Conservation (phyloP, 805 yeast genomes). For the Brettanomyces custersianus region DNA sequence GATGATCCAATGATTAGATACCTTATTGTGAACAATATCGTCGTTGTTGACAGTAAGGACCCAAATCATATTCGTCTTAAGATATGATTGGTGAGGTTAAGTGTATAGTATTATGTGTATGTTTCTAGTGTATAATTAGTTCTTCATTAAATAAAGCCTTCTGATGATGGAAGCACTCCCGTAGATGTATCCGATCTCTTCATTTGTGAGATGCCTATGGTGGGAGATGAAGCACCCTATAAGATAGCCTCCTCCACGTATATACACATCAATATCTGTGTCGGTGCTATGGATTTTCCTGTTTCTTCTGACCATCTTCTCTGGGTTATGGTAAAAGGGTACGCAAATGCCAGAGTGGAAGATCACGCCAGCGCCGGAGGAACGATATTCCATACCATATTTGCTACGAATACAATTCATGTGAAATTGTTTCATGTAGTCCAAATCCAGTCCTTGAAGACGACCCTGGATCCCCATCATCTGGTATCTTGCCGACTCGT, state of each 20-base stretch:
- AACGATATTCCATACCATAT: slow-evolving; percentile 38
- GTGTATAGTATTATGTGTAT: slow-evolving; percentile 9
- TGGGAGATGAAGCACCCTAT: slow-evolving; percentile 35
- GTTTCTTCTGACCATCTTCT: slow-evolving; percentile 35
- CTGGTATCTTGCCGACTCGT: slow-evolving; percentile 34
- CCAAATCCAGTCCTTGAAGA: slow-evolving; percentile 13
- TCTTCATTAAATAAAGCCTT: slow-evolving; percentile 29
- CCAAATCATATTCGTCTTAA: slow-evolving; percentile 20
- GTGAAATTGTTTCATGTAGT: slow-evolving; percentile 24
- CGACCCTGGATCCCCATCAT: slow-evolving; percentile 36
- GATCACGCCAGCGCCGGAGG: slow-evolving; percentile 21
- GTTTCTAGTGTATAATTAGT: background rate
- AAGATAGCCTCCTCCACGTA: slow-evolving; percentile 44
- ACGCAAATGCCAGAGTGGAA: slow-evolving; percentile 42
- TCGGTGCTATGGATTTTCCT: slow-evolving; percentile 5
- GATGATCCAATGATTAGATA: slow-evolving; percentile 27
- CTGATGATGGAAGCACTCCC: slow-evolving; percentile 39
- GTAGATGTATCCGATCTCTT: slow-evolving; percentile 35
- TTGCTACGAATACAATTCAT: slow-evolving; percentile 39
- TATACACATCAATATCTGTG: slow-evolving; percentile 30
- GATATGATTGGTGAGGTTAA: background rate
- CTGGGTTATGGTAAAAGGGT: slow-evolving; percentile 39
- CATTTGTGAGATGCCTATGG: slow-evolving; percentile 23
- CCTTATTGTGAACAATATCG: slow-evolving; percentile 20
- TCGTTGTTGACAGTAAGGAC: slow-evolving; percentile 19